phyloP scores from a whole-genome alignment of 2,329 filamentous ascomycete species.

The Leptographium radiaticola region DNA sequence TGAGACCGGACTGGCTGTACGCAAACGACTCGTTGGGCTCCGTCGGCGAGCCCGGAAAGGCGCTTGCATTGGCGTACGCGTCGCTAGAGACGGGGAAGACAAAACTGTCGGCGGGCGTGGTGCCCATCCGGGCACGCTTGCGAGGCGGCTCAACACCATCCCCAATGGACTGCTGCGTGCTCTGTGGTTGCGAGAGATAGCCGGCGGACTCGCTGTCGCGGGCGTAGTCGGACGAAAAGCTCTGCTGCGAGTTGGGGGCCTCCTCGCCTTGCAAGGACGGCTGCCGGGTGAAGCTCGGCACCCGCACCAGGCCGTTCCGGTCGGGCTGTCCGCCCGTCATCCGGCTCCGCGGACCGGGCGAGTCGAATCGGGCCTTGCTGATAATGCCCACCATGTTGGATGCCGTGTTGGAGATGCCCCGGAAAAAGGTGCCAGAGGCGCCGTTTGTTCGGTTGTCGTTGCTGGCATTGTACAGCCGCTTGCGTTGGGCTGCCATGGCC shows the following conservation, averaged over 20 bases:
- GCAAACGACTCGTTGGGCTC: constrained; percentile 71
- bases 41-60: constrained; percentile 58
- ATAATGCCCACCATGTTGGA: constrained; percentile 91
- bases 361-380: constrained; percentile 90
- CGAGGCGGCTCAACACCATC: constrained; percentile 63
- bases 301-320: constrained; percentile 44
- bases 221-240: constrained; percentile 61
- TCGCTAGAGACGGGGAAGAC: constrained; percentile 30
- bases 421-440: constrained; percentile 81
- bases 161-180: constrained; percentile 27
- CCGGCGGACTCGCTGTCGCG: constrained; percentile 54
- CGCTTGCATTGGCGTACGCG: constrained; percentile 26
- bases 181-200: constrained; percentile 45
- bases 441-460: constrained; percentile 54
- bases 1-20: constrained; percentile 41
- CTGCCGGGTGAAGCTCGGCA: constrained; percentile 58
- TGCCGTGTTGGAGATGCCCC: constrained; percentile 87
- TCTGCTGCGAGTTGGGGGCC: constrained; percentile 74
- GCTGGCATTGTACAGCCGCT: constrained; percentile 73
- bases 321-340: constrained; percentile 15
- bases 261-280: constrained; percentile 60
- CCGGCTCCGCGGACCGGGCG: constrained; percentile 56
- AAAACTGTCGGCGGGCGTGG: constrained; percentile 44
- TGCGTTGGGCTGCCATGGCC: constrained; percentile 90
- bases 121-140: constrained; percentile 55